phyloP scores from a whole-genome alignment of 2,329 filamentous ascomycete genomes.

The Dryadomyces quercivorus region DNA sequence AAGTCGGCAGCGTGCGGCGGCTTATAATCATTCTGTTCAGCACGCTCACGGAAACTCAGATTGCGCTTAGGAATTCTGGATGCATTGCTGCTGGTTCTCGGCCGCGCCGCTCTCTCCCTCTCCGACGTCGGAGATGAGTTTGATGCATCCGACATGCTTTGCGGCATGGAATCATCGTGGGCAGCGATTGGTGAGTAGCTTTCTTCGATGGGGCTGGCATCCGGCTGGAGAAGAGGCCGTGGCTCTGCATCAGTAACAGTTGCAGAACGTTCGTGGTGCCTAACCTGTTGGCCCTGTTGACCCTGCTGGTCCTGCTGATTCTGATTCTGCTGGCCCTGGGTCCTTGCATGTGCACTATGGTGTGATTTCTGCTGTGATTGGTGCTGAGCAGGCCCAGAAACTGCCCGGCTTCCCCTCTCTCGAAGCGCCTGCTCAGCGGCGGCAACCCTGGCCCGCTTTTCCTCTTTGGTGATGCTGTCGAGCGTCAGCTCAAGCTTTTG shows the following conservation, averaged over 20 bases:
- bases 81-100: conserved; percentile 12
- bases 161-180: conserved; percentile 17
- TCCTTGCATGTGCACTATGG: neutral
- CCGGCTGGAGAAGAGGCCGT: conserved; percentile 14
- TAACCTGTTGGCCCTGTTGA: conserved; percentile 15
- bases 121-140: neutral
- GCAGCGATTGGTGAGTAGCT: conserved; percentile 7
- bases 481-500: conserved; percentile 88
- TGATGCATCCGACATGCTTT: conserved; percentile 20
- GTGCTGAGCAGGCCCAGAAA: conserved; percentile 11
- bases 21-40: conserved; percentile 30
- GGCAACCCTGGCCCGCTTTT: conserved; percentile 74
- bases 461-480: conserved; percentile 88
- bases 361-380: neutral
- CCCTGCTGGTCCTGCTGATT: conserved; percentile 8
- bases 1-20: conserved; percentile 17
- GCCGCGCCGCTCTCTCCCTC: conserved; percentile 7
- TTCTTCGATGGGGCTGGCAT: conserved; percentile 10
- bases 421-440: conserved; percentile 66
- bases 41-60: conserved; percentile 48
- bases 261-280: conserved; percentile 16
- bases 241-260: conserved; percentile 15
- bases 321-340: neutral
- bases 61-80: conserved; percentile 37
- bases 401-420: conserved; percentile 38